Evolutionary conservation across 2,329 filamentous ascomycete species (phyloP).

Genomic region (Talaromyces atroroseus): DNA sequence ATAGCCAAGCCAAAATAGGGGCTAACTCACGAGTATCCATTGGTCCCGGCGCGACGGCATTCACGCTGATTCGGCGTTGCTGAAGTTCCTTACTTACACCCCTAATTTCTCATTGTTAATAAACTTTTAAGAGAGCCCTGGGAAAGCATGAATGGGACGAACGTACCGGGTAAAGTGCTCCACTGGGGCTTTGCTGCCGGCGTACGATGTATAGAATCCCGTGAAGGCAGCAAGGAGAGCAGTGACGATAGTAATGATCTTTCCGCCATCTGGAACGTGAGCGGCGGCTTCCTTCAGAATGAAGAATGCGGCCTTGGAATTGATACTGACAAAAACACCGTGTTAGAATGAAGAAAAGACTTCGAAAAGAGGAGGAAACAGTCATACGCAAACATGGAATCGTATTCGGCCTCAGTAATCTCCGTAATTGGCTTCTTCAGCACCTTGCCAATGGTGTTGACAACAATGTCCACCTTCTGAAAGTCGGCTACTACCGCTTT

Average conservation of each 20-base stretch:
- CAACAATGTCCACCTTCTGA: conserved; percentile 45
- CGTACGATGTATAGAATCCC: conserved; percentile 43
- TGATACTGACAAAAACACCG: conserved; percentile 29
- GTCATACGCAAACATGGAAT: conserved; percentile 43
- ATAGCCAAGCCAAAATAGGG: neutral
- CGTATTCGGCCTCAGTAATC: conserved; percentile 43
- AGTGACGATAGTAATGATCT: conserved; percentile 45
- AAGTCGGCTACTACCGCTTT: conserved; percentile 37
- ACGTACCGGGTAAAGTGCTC: conserved; percentile 53
- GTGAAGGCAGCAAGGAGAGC: conserved; percentile 45
- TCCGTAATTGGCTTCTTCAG: conserved; percentile 44
- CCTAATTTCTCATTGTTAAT: conserved; percentile 7
- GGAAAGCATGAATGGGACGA: conserved; percentile 13
- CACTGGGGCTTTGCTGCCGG: conserved; percentile 53
- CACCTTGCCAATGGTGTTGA: conserved; percentile 49
- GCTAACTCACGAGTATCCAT: conserved; percentile 45
- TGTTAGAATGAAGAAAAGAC: neutral
- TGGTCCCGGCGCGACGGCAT: conserved; percentile 50
- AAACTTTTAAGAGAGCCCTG: neutral
- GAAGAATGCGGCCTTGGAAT: conserved; percentile 45
- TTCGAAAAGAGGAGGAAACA: neutral
- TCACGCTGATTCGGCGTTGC: conserved; percentile 46
- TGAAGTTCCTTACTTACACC: conserved; percentile 53
- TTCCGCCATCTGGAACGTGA: conserved; percentile 42
- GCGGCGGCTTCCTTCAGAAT: conserved; percentile 41